Evolutionary conservation across 805 yeast genomes (phyloP), one percentile per base, ranked within the genome.

Genomic region (Starmerella stigmatis): DNA sequence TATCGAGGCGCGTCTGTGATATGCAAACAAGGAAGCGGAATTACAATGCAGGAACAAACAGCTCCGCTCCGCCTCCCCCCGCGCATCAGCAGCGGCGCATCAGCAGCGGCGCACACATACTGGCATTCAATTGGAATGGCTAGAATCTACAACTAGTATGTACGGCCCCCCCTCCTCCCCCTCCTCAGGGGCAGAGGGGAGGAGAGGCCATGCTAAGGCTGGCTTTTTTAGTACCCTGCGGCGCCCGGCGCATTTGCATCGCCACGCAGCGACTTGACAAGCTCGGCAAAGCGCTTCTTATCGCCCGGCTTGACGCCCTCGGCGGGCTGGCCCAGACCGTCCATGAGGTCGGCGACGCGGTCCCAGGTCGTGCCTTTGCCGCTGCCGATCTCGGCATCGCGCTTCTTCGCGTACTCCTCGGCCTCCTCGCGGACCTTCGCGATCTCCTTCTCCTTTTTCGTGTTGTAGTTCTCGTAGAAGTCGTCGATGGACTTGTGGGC

Each of bases 391-490:
- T 55, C 59, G 25, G 73, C 72, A 61, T 86, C 95, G 61, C 92
- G 79, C 57, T 81, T 77, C 45, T 72, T 75, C 50, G 83, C 61
- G 60, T 81, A 86, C 49, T 74, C 76, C 53, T 75, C 78, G 55
- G 85, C 84, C 55, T 81, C 92, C 42, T 69, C 68, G 60, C 71
- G 70, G 11, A 83, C 79, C 47, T 73, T 72, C 49, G 75, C 78
- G 45, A 79, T 67, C 42, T 78, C 75, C 53, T 73, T 73, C 43
- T 85, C 89, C 64, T 78, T 81, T 68, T 88, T 88, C 60, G 72
- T 70, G 67, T 85, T 86, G 71, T 89, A 89, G 60, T 79, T 80
- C 57, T 85, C 94, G 64, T 89, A 89, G 64, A 89, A 89, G 52
- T 83, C 94, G 62, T 89, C 96, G 58, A 86, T 76, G 44, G 86